Evolutionary conservation across 768 basidiomycete species (phyloP).

Genomic region (Baorangia bicolor): DNA sequence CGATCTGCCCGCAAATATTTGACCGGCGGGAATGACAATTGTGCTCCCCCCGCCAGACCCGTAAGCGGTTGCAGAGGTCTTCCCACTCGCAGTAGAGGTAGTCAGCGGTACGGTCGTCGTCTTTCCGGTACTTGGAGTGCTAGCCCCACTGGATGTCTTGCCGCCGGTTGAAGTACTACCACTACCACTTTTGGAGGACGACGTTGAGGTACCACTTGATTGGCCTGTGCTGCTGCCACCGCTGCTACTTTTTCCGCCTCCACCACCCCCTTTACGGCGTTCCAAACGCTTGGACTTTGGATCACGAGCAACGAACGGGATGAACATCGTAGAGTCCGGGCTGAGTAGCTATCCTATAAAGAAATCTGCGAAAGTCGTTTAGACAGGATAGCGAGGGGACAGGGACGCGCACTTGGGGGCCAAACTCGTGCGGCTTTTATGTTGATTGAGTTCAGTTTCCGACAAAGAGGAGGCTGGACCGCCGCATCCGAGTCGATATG

Average conservation of each 20-base stretch:
- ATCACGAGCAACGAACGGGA: constrained; percentile 18
- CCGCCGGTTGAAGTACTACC: not conserved
- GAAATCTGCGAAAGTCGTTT: not conserved
- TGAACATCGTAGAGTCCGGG: constrained; percentile 11
- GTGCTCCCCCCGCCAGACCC: constrained; percentile 33
- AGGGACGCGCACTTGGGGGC: not conserved
- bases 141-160: not conserved
- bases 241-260: constrained; percentile 22
- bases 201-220: constrained; percentile 6
- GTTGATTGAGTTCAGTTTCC: not conserved
- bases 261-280: constrained; percentile 36
- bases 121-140: constrained; percentile 7
- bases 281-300: constrained; percentile 2
- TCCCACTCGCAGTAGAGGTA: constrained; percentile 21
- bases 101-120: constrained; percentile 20
- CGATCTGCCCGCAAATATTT: constrained; percentile 45
- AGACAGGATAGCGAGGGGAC: not conserved
- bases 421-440: not conserved
- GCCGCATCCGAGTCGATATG: too few species aligned
- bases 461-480: not conserved
- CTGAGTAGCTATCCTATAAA: not conserved
- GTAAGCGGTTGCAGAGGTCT: constrained; percentile 31
- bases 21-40: constrained; percentile 42
- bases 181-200: constrained; percentile 3
- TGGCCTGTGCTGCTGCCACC: constrained; percentile 12